Percentiles rank a stretch among this genome's conserved stretches.
Conservation (phyloP, 208 protist species). For the Naegleria lovaniensis region DNA sequence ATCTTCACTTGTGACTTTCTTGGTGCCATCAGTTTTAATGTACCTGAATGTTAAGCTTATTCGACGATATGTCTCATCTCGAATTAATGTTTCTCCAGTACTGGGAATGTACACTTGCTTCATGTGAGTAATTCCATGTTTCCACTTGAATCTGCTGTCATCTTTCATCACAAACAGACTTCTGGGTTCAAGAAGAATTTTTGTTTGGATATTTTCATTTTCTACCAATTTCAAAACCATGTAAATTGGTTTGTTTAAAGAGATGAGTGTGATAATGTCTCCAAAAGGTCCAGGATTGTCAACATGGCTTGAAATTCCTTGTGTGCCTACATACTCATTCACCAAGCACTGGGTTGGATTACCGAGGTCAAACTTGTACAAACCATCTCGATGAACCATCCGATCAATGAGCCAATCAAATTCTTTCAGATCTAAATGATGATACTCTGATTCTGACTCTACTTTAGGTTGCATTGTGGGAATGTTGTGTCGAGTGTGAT, state of each 20-base stretch:
- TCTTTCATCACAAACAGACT: not conserved
- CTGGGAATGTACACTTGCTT: not conserved
- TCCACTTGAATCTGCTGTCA: not conserved
- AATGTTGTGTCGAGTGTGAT: not conserved
- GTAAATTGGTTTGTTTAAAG: not conserved
- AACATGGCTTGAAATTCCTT: not conserved
- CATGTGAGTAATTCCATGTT: not conserved
- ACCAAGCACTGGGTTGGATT: not conserved
- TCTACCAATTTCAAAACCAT: not conserved
- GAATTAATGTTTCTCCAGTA: not conserved
- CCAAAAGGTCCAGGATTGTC: not conserved
- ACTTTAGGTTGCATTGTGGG: not conserved
- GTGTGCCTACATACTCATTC: not conserved
- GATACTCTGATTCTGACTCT: not conserved
- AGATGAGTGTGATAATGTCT: not conserved
- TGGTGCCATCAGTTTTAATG: not conserved
- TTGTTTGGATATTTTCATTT: not conserved
- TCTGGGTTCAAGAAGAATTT: not conserved
- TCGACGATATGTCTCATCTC: not conserved
- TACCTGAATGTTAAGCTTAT: not conserved
- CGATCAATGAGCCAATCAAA: not conserved
- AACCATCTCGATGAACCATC: not conserved
- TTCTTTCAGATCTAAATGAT: not conserved
- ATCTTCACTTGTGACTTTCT: slow-evolving; percentile 4
- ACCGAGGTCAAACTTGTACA: not conserved